A percentile compares a stretch with the other conserved stretches of the same genome.
Conservation (phyloP, 2,329 filamentous ascomycete species). For the Aspergillus quadricinctus region DNA sequence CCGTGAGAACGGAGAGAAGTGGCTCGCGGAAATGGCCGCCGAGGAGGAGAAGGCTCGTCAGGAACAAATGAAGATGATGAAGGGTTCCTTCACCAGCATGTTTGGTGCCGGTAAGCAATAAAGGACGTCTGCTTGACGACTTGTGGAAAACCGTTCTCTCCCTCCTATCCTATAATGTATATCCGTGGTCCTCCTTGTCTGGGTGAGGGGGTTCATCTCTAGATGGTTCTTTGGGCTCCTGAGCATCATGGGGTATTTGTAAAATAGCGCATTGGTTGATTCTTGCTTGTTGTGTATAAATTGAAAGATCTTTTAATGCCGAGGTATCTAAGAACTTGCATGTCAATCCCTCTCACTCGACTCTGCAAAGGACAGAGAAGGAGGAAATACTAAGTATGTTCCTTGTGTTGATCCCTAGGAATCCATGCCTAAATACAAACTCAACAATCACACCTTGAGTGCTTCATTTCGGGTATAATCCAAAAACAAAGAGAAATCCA, state of each 20-base stretch:
- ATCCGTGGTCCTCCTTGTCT: slow-evolving; percentile 13
- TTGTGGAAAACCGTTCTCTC: slow-evolving; percentile 5
- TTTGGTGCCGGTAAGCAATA: slow-evolving; percentile 41
- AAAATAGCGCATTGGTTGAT: slow-evolving; percentile 31
- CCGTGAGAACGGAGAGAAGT: slow-evolving; percentile 86
- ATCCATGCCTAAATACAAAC: neutral
- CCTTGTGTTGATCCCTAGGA: neutral
- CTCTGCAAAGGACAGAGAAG: neutral
- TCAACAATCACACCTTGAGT: neutral
- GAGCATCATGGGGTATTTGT: slow-evolving; percentile 28
- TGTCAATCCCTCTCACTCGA: neutral
- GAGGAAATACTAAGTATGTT: neutral
- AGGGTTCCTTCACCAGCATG: slow-evolving; percentile 64
- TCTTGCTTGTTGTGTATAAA: slow-evolving; percentile 20
- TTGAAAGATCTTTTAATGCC: slow-evolving; percentile 15
- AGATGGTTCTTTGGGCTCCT: slow-evolving; percentile 25
- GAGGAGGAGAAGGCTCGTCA: slow-evolving; percentile 85
- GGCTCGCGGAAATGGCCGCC: slow-evolving; percentile 88
- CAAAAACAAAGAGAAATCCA: neutral
- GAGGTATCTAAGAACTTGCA: neutral
- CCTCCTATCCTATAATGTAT: slow-evolving; percentile 18
- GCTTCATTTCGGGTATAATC: neutral
- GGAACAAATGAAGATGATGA: slow-evolving; percentile 90
- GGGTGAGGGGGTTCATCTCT: slow-evolving; percentile 23
- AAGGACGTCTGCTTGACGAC: slow-evolving; percentile 4